phyloP scores from a whole-genome alignment of 805 yeast genomes.

The Nakazawaea peltata region DNA sequence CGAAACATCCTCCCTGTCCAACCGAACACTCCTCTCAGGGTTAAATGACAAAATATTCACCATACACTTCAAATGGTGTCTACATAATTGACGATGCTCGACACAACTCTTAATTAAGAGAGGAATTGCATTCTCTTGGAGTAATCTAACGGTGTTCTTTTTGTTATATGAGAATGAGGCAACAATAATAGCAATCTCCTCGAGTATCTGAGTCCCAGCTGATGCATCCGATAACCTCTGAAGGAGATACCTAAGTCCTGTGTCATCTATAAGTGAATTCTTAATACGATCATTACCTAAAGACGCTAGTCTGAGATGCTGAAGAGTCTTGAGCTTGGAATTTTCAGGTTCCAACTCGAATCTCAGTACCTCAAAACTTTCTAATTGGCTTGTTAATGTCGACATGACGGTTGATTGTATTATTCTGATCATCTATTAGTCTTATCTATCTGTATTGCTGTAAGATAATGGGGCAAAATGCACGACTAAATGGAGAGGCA shows the following conservation, averaged over 20 bases:
- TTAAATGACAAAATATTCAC: conserved; percentile 16
- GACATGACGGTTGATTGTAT: no score
- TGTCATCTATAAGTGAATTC: conserved; percentile 9
- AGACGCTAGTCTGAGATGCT: conserved; percentile 13
- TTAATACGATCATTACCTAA: conserved; percentile 24
- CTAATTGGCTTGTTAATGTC: no score
- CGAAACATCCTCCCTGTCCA: no score
- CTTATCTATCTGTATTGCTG: no score
- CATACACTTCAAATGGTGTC: conserved; percentile 19
- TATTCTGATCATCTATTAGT: no score
- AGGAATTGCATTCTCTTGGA: conserved; percentile 11
- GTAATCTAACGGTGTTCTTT: conserved; percentile 15
- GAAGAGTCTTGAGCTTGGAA: conserved; percentile 1
- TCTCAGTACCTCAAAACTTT: no score
- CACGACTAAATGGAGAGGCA: no score
- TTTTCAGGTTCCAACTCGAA: no score
- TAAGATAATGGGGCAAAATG: no score
- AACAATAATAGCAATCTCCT: conserved; percentile 17
- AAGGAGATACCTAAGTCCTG: conserved; percentile 11
- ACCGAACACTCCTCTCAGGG: conserved; percentile 13
- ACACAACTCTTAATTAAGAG: conserved; percentile 15
- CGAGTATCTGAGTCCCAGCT: conserved; percentile 8
- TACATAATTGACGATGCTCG: conserved; percentile 15
- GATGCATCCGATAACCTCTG: conserved; percentile 13
- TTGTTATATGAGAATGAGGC: conserved; percentile 20